Evolutionary conservation across 495 filamentous ascomycete species (phyloP).

Genomic region (Neurospora africana): DNA sequence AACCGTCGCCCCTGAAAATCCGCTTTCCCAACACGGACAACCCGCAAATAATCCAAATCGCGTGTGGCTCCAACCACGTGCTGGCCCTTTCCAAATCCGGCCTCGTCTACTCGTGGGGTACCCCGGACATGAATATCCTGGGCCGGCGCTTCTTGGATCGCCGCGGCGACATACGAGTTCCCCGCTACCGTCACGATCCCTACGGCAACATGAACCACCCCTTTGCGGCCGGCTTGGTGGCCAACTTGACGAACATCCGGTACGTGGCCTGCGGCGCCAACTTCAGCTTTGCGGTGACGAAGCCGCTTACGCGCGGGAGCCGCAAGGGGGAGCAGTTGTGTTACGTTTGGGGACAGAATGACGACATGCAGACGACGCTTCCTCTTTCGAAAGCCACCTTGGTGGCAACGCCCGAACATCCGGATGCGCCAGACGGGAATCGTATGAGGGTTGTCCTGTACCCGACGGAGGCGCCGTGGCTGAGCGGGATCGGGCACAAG

Average conservation of each 20-base stretch:
- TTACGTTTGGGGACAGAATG: conserved; percentile 78
- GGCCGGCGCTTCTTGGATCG: conserved; percentile 41
- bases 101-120: conserved; percentile 58
- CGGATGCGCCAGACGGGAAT: background rate
- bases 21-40: conserved; percentile 30
- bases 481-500: conserved; percentile 49
- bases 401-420: conserved; percentile 29
- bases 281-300: conserved; percentile 59
- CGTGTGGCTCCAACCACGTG: conserved; percentile 55
- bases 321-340: conserved; percentile 48
- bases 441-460: conserved; percentile 10
- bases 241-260: conserved; percentile 45
- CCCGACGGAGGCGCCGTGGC: conserved; percentile 52
- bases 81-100: conserved; percentile 51
- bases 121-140: conserved; percentile 58
- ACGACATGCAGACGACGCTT: conserved; percentile 62
- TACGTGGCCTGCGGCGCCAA: conserved; percentile 48
- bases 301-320: background rate
- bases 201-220: conserved; percentile 39
- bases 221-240: conserved; percentile 37
- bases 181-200: conserved; percentile 22
- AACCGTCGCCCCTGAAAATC: background rate
- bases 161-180: conserved; percentile 43
- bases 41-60: conserved; percentile 40
- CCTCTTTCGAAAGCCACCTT: conserved; percentile 47